Evolutionary conservation across 164 flowering plant species (phyloP).

Genomic region (Akebia trifoliata): DNA sequence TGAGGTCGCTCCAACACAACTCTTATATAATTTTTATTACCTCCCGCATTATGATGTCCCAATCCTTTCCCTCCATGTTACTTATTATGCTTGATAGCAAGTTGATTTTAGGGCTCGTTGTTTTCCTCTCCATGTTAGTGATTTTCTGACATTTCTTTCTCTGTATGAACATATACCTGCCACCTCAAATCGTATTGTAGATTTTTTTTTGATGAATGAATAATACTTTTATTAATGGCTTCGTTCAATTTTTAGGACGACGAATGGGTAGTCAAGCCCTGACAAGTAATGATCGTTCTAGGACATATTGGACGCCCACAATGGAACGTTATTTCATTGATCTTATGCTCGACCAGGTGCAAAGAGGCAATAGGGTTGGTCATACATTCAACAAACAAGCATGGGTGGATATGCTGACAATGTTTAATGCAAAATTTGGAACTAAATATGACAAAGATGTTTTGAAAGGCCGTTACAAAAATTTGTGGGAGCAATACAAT

Average conservation of each 20-base stretch:
- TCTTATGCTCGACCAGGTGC: conserved; percentile 57
- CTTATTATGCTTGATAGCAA: background rate
- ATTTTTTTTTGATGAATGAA: background rate
- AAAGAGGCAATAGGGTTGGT: conserved; percentile 43
- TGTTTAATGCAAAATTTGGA: conserved; percentile 50
- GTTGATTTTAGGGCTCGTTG: too few relatives aligned
- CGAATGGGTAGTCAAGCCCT: conserved; percentile 35
- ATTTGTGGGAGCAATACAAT: conserved; percentile 53
- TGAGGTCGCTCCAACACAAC: too few relatives aligned
- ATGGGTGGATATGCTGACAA: conserved; percentile 50
- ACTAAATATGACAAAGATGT: conserved; percentile 61
- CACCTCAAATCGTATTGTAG: background rate
- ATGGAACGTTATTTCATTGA: conserved; percentile 62
- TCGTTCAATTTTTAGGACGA: background rate
- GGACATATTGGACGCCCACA: conserved; percentile 56
- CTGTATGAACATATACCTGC: too few relatives aligned
- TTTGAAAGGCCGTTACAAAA: conserved; percentile 48
- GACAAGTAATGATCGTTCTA: conserved; percentile 34
- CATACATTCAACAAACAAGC: conserved; percentile 61
- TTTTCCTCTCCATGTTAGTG: too few relatives aligned
- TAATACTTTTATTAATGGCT: background rate
- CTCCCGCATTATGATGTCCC: too few relatives aligned
- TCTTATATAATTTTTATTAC: too few relatives aligned
- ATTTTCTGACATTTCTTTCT: too few relatives aligned
- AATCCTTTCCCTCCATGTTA: background rate